These are phyloP conservation scores for Poa annua DNA, from an alignment of 176 grass and related monocot species.

Conservation along the genomic window DNA sequence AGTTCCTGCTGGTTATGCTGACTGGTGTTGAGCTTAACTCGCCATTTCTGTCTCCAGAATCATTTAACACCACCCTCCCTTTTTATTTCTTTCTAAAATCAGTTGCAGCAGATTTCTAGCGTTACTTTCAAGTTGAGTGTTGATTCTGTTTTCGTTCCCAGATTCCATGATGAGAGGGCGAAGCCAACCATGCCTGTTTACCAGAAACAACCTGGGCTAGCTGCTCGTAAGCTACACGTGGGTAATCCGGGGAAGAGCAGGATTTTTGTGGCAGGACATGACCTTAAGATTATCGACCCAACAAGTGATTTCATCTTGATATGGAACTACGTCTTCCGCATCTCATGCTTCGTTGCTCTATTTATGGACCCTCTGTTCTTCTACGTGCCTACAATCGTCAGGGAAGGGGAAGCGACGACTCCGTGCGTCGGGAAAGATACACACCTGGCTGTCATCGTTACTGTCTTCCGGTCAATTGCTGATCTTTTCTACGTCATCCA, in stretches of 20 bases:
- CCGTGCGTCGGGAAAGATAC: slow-evolving; percentile 62
- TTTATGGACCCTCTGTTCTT: slow-evolving; percentile 93
- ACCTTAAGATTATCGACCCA: slow-evolving; percentile 71
- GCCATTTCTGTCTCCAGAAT: not conserved
- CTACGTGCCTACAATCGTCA: slow-evolving; percentile 71
- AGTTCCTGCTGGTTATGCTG: not conserved
- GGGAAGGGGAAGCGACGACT: not conserved
- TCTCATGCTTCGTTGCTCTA: slow-evolving; percentile 72
- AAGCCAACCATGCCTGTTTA: slow-evolving; percentile 67
- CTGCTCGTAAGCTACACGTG: slow-evolving; percentile 39
- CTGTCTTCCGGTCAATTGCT: slow-evolving; percentile 66
- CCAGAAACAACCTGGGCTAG: slow-evolving; percentile 42
- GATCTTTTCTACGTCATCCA: slow-evolving; percentile 84
- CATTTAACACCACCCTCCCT: not conserved
- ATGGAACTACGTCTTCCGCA: slow-evolving; percentile 77
- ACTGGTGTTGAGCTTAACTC: not conserved
- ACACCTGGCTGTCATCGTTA: slow-evolving; percentile 60
- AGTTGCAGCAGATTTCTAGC: not conserved
- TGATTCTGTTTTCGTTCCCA: slow-evolving; percentile 39
- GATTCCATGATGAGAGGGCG: slow-evolving; percentile 79
- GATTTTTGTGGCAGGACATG: slow-evolving; percentile 48
- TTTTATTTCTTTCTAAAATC: not conserved
- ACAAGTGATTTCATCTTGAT: slow-evolving; percentile 66
- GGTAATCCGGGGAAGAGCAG: slow-evolving; percentile 51
- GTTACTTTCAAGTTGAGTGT: not conserved